Base-by-base conservation (phyloP, 768 basidiomycete genomes). In the Amanita jacksonii region DNA sequence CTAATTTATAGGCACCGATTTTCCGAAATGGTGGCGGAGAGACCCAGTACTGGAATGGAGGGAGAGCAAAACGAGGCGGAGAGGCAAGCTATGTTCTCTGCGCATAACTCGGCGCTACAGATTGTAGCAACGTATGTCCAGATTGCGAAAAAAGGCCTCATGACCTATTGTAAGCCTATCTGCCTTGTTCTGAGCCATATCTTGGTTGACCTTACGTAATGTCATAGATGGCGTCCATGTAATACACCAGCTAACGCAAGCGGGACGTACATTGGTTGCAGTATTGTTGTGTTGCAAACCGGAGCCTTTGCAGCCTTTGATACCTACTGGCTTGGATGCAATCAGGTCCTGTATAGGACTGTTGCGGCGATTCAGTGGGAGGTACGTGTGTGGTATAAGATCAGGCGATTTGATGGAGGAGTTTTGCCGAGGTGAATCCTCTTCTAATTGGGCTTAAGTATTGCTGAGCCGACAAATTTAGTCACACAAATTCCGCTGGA, bases 401-500 rank as follows among this genome's bases (percentile, higher is more conserved):
- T 89, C 85, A 36, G 89, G 90, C 22, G 92, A 94, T 62, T 72
- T 94, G 33, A 84, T 96, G 74, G 91, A 94, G 57, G 92, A 94
- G 60, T 92, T 93, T 60, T 94, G 92, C 65, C 79, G 91, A 59
- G 63, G 89, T 83, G 50, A 61, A 37, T 51, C 25, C 13, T 28
- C 28, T 43, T 30, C 22, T 15, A 33, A 30, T n/a, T n/a, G n/a
- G 24, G 6, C 36, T 37, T 19, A 13, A 12, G 34, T 32, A 9
- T 8, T 12, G n/a, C 30, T 33, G 8, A 42, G n/a, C 30, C 9
- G 4, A 30, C 35, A 44, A 42, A 22, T 13, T 43, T 50, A 85
- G 81, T 85, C 54, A 89, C 88, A 3, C 81, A 86, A 57, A 90
- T 92, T 49, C 89, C 91, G 37, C 73, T 93, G 38, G 88, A 93